Evolutionary conservation across 306 rosid genomes (phyloP), one percentile per base, ranked within the genome.

Genomic region (Coriaria nepalensis): DNA sequence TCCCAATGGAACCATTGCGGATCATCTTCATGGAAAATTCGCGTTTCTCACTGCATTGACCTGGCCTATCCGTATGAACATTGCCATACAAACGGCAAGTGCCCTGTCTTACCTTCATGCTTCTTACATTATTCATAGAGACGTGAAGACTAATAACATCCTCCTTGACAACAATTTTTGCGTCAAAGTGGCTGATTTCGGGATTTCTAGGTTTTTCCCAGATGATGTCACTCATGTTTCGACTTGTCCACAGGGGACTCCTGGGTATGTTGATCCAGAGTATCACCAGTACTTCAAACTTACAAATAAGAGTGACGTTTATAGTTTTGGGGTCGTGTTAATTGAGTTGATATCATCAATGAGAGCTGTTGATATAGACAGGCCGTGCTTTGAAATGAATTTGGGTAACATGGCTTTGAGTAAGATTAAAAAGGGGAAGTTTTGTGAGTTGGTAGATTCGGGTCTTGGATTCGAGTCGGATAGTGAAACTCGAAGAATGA

Each of bases 171-270:
- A 10, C 13, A 69, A 64, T 29, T 79, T 74, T 35, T 52, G 72
- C 0, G 75, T 77, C 32, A 73, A 86, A 58, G 82, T 82, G 36
- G 94, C 92, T 50, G 96, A 86, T 38, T 86, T 82, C 43, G 96
- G 96, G 35, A 76, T 86, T 11, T 82, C 94, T 6, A 51, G 90
- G 52, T 40, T 77, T 43, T 66, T 79, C 57, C 90, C 96, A 2
- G 37, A 33, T 6, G 61, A 79, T 47, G 81, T 54, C 7, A 68
- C 71, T n/a, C 93, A 86, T 61, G 77, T 78, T 47, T 82, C 93
- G 43, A 82, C 90, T 8, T 67, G 79, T 50, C 93, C 96, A 43
- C 93, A 79, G 45, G 96, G 96, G 33, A 77, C 79, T 5, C 96
- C 83, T 0, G 90, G 93, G 1, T 79, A 82, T 37, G 72, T 82